Evolutionary conservation across 306 rosid species (phyloP).

Genomic region (Mimosa bimucronata): DNA sequence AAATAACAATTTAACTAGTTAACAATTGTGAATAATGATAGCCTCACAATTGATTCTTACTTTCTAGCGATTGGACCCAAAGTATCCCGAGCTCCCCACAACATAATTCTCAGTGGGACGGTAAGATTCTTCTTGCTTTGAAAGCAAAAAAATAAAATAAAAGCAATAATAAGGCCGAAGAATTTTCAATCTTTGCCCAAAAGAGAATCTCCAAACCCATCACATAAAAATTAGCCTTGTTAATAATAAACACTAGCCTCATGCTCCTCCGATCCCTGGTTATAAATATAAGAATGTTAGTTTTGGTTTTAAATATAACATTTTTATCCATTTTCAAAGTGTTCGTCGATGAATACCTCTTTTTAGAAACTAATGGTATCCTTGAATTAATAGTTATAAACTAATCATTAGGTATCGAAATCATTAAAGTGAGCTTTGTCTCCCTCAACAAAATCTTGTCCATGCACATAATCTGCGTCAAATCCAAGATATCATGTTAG

Average conservation of each 20-base stretch:
- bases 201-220: neutral
- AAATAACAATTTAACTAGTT: neutral
- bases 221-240: neutral
- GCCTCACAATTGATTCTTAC: neutral
- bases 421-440: too few species aligned
- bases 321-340: too few species aligned
- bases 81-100: neutral
- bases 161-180: neutral
- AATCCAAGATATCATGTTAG: too few species aligned
- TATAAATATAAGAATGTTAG: too few species aligned
- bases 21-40: neutral
- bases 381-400: too few species aligned
- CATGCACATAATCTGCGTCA: too few species aligned
- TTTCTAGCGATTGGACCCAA: neutral
- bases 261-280: too few species aligned
- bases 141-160: neutral
- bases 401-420: too few species aligned
- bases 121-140: neutral
- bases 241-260: neutral
- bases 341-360: too few species aligned
- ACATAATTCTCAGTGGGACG: neutral
- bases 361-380: too few species aligned
- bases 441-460: too few species aligned
- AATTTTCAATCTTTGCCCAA: neutral
- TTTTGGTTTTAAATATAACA: too few species aligned